Percentiles rank a stretch among this genome's conserved stretches.
Conservation (phyloP, 139 green algal genomes). For the Ettlia oleoabundans region DNA sequence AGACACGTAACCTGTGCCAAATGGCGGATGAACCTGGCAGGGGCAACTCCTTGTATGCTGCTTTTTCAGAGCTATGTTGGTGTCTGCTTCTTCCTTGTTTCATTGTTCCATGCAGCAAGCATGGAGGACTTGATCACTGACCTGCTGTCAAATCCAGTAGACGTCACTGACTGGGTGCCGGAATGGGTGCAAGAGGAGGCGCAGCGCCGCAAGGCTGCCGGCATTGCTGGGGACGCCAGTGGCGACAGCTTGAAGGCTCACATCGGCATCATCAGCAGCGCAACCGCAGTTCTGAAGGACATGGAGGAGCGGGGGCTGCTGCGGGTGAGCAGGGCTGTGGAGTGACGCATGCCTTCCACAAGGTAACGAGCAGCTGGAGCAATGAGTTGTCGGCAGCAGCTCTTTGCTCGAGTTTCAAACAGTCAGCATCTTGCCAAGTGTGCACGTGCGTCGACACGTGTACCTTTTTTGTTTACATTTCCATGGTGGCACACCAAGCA, state of each 20-base stretch:
- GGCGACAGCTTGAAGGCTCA: constrained; percentile 55
- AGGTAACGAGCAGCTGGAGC: no score
- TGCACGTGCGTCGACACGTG: no score
- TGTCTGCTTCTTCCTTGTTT: neutral
- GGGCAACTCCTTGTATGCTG: neutral
- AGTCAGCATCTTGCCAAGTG: no score
- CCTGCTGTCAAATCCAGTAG: constrained; percentile 53
- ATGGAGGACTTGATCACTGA: constrained; percentile 66
- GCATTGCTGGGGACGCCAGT: neutral
- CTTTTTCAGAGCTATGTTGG: neutral
- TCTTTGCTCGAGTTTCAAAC: no score
- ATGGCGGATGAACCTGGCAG: neutral
- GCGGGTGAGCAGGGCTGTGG: no score
- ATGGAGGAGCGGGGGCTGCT: constrained; percentile 54
- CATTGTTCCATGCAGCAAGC: constrained; percentile 19
- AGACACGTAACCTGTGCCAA: no score
- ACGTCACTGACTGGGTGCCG: constrained; percentile 49
- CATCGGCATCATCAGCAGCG: constrained; percentile 58
- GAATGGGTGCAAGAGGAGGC: constrained; percentile 33
- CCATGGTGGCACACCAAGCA: no score
- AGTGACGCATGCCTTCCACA: no score
- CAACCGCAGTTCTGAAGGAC: constrained; percentile 58
- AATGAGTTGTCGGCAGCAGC: no score
- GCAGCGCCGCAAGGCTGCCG: neutral
- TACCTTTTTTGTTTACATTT: no score